These are phyloP conservation scores for Tubosaeta sp. DNA, from an alignment of 768 basidiomycete genomes.

Conservation along the genomic window DNA sequence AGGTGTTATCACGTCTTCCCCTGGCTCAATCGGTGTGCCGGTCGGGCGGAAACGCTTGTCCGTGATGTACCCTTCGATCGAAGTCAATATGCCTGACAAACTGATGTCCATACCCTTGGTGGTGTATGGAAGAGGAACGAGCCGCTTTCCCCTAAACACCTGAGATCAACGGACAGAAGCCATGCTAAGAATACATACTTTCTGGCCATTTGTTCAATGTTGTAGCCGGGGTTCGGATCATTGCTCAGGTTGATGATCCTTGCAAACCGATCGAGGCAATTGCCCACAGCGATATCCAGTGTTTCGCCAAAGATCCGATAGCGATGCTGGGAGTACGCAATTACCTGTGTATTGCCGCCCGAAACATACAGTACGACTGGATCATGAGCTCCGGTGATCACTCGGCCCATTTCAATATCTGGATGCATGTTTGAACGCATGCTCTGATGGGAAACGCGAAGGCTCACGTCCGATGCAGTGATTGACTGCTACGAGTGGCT, in stretches of 20 bases:
- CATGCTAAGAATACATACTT: conserved; percentile 43
- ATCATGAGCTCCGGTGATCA: conserved; percentile 90
- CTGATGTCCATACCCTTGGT: conserved; percentile 99
- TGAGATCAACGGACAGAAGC: conserved; percentile 2
- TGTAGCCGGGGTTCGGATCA: conserved; percentile 94
- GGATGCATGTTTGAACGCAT: conserved; percentile 1
- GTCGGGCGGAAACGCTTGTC: conserved; percentile 79
- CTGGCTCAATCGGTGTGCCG: conserved; percentile 30
- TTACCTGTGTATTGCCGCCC: conserved; percentile 98
- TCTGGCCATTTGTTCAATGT: conserved; percentile 95
- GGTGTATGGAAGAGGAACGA: conserved; percentile 84
- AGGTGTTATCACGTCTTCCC: conserved; percentile 77
- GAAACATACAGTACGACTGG: conserved; percentile 98
- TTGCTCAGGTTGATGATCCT: conserved; percentile 92
- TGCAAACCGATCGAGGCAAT: conserved; percentile 96
- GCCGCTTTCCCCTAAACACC: conserved; percentile 65
- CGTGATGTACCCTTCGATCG: conserved; percentile 79
- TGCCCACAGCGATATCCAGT: conserved; percentile 98
- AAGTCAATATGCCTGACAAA: conserved; percentile 88
- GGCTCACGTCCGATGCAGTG: conserved; percentile 94
- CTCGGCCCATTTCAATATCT: conserved; percentile 99
- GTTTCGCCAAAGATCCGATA: conserved; percentile 99
- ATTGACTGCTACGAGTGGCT: conserved; percentile 96
- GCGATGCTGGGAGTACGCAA: conserved; percentile 95
- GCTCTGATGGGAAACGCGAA: neutral